These are phyloP conservation scores for Periglandula ipomoeae DNA, from an alignment of 2,329 filamentous ascomycete genomes.

Conservation along the genomic window DNA sequence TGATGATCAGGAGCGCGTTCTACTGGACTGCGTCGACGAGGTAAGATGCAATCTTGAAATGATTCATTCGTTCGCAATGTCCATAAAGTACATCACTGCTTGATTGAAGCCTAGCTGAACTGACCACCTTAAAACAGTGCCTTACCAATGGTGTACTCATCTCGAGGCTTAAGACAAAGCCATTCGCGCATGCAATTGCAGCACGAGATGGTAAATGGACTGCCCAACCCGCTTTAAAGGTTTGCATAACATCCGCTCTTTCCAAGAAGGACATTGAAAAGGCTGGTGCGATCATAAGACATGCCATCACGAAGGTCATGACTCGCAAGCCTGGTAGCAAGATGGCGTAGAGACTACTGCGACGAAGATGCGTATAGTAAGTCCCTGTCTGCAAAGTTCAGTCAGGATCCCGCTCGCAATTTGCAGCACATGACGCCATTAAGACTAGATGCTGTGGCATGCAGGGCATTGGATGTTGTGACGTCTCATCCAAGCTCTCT, in stretches of 20 bases:
- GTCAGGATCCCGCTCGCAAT: background rate
- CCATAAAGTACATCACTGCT: background rate
- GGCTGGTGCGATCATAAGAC: conserved; percentile 76
- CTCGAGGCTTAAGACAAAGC: conserved; percentile 73
- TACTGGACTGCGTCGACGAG: conserved; percentile 95
- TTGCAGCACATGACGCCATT: too few species aligned
- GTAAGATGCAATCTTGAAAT: conserved; percentile 41
- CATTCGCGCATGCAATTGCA: conserved; percentile 52
- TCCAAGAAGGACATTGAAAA: conserved; percentile 95
- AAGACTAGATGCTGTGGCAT: too few species aligned
- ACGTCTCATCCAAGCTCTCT: too few species aligned
- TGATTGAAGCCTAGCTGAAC: background rate
- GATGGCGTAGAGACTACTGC: conserved; percentile 6
- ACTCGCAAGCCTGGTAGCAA: conserved; percentile 46
- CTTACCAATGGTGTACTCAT: conserved; percentile 85
- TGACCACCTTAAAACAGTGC: conserved; percentile 40
- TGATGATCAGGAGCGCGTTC: conserved; percentile 72
- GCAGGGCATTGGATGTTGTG: too few species aligned
- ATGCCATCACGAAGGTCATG: conserved; percentile 91
- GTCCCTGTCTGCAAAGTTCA: background rate
- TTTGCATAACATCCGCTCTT: conserved; percentile 80
- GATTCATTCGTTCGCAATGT: background rate
- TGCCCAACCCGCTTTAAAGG: conserved; percentile 74
- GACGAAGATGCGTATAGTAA: background rate
- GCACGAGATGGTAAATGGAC: conserved; percentile 62